Evolutionary conservation across 768 basidiomycete genomes (phyloP).

Genomic region (Amanita molliuscula): DNA sequence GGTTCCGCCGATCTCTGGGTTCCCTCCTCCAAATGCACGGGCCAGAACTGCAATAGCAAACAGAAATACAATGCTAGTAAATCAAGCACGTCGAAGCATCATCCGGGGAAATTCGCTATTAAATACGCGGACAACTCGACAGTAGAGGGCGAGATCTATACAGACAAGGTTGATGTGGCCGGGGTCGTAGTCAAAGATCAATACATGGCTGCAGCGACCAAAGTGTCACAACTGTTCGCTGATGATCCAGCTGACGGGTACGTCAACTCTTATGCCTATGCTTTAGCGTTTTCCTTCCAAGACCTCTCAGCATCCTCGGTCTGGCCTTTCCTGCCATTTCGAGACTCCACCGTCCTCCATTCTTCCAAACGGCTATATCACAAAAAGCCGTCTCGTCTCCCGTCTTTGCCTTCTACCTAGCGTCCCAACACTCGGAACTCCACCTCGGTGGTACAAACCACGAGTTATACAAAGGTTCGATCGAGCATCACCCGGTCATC

Average conservation of each 20-base stretch:
- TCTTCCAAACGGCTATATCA: neutral
- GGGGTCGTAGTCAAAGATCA: constrained; percentile 12
- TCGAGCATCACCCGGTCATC: neutral
- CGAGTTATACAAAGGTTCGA: neutral
- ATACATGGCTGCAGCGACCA: neutral
- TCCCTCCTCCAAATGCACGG: constrained; percentile 15
- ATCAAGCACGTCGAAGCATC: constrained; percentile 8
- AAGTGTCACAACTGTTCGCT: neutral
- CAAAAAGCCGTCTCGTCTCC: neutral
- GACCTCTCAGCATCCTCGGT: neutral
- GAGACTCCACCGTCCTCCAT: neutral
- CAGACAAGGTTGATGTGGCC: constrained; percentile 28
- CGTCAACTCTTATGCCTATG: neutral
- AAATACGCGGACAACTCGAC: constrained; percentile 32
- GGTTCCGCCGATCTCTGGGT: constrained; percentile 24
- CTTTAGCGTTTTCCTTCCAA: neutral
- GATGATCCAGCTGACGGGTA: constrained; percentile 1
- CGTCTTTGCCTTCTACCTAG: constrained; percentile 1
- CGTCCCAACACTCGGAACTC: neutral
- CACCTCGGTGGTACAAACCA: neutral
- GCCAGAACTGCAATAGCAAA: constrained; percentile 22
- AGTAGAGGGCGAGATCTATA: constrained; percentile 26
- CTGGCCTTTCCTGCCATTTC: neutral
- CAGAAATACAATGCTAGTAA: constrained; percentile 21
- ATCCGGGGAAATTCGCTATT: constrained; percentile 19